Evolutionary conservation across 2,329 filamentous ascomycete species (phyloP).

Genomic region (Fusarium nodosum): DNA sequence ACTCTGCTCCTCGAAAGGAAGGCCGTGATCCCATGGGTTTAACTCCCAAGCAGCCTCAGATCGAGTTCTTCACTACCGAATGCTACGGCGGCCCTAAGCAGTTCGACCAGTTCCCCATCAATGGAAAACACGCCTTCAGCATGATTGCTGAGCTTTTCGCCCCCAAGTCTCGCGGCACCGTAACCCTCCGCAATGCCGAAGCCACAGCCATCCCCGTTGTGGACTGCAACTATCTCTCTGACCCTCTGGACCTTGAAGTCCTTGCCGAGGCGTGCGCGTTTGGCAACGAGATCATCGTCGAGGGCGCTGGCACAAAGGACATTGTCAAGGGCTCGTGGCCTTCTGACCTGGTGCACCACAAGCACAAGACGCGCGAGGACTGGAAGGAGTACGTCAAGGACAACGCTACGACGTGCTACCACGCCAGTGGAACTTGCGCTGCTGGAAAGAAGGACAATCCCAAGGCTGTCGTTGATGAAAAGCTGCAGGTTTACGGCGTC

Average conservation of each 20-base stretch:
- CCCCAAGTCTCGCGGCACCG: conserved; percentile 68
- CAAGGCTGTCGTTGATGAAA: conserved; percentile 67
- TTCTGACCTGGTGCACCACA: conserved; percentile 63
- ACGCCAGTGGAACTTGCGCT: conserved; percentile 51
- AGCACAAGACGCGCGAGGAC: conserved; percentile 62
- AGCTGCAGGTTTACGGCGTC: conserved; percentile 66
- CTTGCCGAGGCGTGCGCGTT: conserved; percentile 70
- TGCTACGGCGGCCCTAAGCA: conserved; percentile 72
- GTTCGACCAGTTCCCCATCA: conserved; percentile 65
- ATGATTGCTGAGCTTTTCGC: conserved; percentile 71
- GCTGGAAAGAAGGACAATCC: conserved; percentile 60
- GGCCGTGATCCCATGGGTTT: conserved; percentile 75
- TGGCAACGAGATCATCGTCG: conserved; percentile 71
- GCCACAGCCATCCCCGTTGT: conserved; percentile 67
- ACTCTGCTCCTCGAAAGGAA: conserved; percentile 59
- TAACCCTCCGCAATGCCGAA: conserved; percentile 64
- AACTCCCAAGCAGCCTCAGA: conserved; percentile 67
- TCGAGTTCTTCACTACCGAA: conserved; percentile 74
- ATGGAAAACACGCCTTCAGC: conserved; percentile 68
- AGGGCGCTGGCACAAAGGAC: conserved; percentile 69
- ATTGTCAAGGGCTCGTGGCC: conserved; percentile 74
- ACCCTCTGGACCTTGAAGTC: conserved; percentile 71
- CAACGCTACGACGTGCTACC: conserved; percentile 69
- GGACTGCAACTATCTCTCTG: conserved; percentile 69
- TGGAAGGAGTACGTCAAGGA: conserved; percentile 70